Evolutionary conservation across 116 monocot species (phyloP).

Genomic region (Dioscorea cayenensis): DNA sequence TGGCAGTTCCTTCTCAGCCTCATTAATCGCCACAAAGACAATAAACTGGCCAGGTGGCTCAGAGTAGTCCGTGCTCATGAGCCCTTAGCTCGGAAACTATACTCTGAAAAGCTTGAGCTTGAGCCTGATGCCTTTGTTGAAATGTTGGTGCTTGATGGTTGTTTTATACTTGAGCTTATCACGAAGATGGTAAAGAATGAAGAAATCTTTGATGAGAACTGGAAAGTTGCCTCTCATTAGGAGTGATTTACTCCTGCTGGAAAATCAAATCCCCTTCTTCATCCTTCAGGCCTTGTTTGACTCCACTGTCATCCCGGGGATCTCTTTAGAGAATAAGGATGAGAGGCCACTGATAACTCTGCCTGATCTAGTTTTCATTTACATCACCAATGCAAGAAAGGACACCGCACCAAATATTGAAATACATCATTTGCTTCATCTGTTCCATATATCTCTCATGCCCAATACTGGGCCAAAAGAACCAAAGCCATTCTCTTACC

Average conservation of each 20-base stretch:
- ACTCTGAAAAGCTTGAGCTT: neutral
- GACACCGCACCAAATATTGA: neutral
- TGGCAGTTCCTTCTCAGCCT: constrained; percentile 3
- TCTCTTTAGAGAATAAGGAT: neutral
- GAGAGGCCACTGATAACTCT: neutral
- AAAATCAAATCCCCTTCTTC: constrained; percentile 26
- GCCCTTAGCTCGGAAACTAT: neutral
- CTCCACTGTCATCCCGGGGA: neutral
- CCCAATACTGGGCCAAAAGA: neutral
- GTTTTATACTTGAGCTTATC: constrained; percentile 18
- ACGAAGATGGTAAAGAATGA: neutral
- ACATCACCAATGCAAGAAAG: neutral
- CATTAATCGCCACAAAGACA: neutral
- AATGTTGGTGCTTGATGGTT: constrained; percentile 23
- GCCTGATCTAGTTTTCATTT: neutral
- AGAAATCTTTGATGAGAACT: neutral
- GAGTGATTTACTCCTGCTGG: constrained; percentile 7
- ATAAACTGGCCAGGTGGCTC: neutral
- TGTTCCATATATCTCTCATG: neutral
- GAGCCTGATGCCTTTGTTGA: constrained; percentile 5
- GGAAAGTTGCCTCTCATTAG: constrained; percentile 3
- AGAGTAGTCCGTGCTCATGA: neutral
- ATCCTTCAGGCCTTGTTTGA: neutral
- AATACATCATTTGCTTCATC: constrained; percentile 14
- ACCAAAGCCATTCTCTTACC: too few species aligned